phyloP scores from a whole-genome alignment of 306 rosid species.

The Cercis canadensis region DNA sequence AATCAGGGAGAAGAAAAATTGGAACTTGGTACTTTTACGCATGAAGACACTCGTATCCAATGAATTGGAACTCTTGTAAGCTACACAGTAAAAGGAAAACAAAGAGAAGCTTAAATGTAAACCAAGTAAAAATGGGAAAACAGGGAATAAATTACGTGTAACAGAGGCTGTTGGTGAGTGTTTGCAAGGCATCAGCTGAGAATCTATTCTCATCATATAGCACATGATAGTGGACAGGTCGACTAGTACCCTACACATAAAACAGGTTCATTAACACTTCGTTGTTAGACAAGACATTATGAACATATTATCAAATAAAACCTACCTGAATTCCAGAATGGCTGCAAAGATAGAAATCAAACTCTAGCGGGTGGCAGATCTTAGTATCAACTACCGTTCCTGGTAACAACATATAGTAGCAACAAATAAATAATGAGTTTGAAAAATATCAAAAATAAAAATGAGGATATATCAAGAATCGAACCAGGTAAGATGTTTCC shows the following conservation, averaged over 20 bases:
- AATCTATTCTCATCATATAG: not conserved
- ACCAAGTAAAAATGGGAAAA: too few relatives aligned
- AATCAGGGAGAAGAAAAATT: not conserved
- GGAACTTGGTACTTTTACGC: not conserved
- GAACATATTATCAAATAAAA: not conserved
- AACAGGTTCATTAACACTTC: too few relatives aligned
- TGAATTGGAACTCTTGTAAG: too few relatives aligned
- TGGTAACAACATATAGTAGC: not conserved
- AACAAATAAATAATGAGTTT: not conserved
- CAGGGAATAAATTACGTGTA: not conserved
- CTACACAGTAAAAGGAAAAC: too few relatives aligned
- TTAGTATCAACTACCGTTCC: not conserved
- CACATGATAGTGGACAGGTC: not conserved
- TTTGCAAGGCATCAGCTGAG: not conserved
- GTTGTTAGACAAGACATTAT: too few relatives aligned
- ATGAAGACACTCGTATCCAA: too few relatives aligned
- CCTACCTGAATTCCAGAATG: not conserved
- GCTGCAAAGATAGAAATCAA: not conserved
- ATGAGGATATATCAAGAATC: not conserved
- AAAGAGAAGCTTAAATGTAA: too few relatives aligned
- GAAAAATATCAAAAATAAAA: not conserved
- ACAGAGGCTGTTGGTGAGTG: not conserved
- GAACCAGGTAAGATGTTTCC: not conserved
- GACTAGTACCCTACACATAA: not conserved
- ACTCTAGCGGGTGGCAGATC: not conserved